Evolutionary conservation across 352 stramenopile genomes (phyloP), one percentile per base, ranked within the genome.

Genomic region (Stramenopiles sp.): DNA sequence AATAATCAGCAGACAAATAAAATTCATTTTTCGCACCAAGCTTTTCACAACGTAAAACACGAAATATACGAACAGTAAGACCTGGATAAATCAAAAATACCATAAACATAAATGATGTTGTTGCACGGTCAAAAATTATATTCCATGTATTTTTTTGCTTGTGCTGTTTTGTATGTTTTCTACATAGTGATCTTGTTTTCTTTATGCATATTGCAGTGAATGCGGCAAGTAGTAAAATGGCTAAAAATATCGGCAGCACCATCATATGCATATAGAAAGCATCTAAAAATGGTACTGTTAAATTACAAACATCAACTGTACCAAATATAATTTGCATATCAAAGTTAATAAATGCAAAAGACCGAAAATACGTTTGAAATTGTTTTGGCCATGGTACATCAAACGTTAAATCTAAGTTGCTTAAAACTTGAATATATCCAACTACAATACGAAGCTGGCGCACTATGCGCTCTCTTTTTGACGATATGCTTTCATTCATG

Each of bases 391-490:
- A 76, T 76, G 30, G 30, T 13, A 76, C 65, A 76, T 76, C 65
- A 76, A 76, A 76, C 4, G 65, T 76, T 76, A 76, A 76, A 33
- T 76, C 31, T 33, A 76, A 76, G 65, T 31, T 1, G 31, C 30
- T 33, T 13, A 33, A 33, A 13, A 76, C 13, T 76, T 76, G 65
- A 31, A 13, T 13, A 76, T 76, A 76, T 13, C 65, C 65, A 13
- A 76, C 13, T 33, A 76, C 4, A 33, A 76, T 76, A 13, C 65
- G 4, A 13, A 13, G 4, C 13, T 76, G 30, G 38, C 38, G 38
- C 4, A 53, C 13, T 4, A 13, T 13, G 13, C 13, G 38, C 4
- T 33, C 31, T 20, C 65, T 31, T 13, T 7, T 53, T 13, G 38
- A 53, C 13, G 4, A 13, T 53, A 13, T 13, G 38, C 4, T 13